A percentile compares a stretch with the other conserved stretches of the same genome.
Evolutionary conservation across 352 stramenopile species (phyloP).

Genomic region (Globisporangium iwayamae): DNA sequence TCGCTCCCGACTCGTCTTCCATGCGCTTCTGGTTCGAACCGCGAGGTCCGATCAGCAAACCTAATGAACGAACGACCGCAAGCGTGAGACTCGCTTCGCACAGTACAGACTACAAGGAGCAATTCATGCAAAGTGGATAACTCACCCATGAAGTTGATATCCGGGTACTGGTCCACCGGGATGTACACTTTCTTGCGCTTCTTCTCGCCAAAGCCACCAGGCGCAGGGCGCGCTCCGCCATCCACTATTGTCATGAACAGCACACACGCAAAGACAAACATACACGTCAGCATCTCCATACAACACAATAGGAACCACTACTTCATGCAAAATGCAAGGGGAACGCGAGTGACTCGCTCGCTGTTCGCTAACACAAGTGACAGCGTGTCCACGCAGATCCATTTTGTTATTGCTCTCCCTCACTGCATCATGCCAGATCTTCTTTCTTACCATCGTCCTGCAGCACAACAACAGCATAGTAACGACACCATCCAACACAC

Average conservation of each 20-base stretch:
- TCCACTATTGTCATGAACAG: slow-evolving; percentile 17
- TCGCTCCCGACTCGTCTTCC: slow-evolving; percentile 88
- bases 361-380: too few species aligned
- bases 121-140: too few species aligned
- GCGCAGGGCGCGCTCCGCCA: slow-evolving; percentile 29
- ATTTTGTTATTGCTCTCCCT: not conserved
- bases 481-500: not conserved
- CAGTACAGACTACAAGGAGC: too few species aligned
- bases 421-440: not conserved
- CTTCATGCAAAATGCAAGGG: not conserved
- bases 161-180: slow-evolving; percentile 87
- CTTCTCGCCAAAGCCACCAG: slow-evolving; percentile 43
- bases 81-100: too few species aligned
- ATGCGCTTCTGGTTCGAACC: slow-evolving; percentile 92
- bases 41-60: slow-evolving; percentile 85
- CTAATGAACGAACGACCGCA: slow-evolving; percentile 11
- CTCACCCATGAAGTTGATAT: slow-evolving; percentile 92
- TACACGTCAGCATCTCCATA: not conserved
- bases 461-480: not conserved
- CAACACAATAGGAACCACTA: not conserved
- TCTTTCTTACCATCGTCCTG: slow-evolving; percentile 4
- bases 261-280: not conserved
- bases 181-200: slow-evolving; percentile 92
- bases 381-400: not conserved
- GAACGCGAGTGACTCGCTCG: too few species aligned